These are phyloP conservation scores for Conidiobolus incongruus DNA, from an alignment of 371 early-diverging fungal species.

Conservation along the genomic window DNA sequence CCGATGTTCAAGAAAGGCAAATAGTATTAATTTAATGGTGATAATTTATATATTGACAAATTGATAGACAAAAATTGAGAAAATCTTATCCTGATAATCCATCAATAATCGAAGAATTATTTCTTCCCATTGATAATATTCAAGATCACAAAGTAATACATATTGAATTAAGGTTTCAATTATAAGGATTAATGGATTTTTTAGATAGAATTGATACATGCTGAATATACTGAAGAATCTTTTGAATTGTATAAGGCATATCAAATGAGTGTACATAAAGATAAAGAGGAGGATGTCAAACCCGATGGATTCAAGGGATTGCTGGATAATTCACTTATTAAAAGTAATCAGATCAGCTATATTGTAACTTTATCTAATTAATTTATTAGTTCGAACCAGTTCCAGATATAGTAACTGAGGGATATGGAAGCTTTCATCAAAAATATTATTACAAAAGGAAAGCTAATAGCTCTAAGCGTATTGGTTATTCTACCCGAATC, in stretches of 20 bases:
- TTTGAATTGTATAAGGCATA: slow-evolving; percentile 54
- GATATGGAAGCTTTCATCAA: slow-evolving; percentile 73
- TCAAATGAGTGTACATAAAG: slow-evolving; percentile 57
- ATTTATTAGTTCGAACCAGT: slow-evolving; percentile 2
- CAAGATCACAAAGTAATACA: slow-evolving; percentile 3
- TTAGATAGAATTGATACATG: slow-evolving; percentile 28
- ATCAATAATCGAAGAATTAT: slow-evolving; percentile 11
- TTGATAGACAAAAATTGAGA: background rate
- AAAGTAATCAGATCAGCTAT: slow-evolving; percentile 13
- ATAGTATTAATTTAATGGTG: slow-evolving; percentile 3
- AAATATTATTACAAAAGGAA: slow-evolving; percentile 51
- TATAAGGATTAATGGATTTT: too few relatives aligned
- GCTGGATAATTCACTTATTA: slow-evolving; percentile 49
- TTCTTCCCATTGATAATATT: slow-evolving; percentile 7
- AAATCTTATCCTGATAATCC: slow-evolving; percentile 10
- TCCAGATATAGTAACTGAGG: slow-evolving; percentile 6
- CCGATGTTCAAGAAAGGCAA: background rate
- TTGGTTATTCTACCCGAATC: slow-evolving; percentile 74
- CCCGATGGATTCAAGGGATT: slow-evolving; percentile 33
- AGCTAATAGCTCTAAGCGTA: slow-evolving; percentile 67
- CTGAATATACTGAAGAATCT: slow-evolving; percentile 45
- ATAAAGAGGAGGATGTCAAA: slow-evolving; percentile 25
- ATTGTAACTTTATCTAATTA: background rate
- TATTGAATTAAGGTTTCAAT: background rate
- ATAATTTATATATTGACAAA: background rate